Base-by-base conservation (phyloP, 306 rosid genomes). In the Fragaria ananassa region DNA sequence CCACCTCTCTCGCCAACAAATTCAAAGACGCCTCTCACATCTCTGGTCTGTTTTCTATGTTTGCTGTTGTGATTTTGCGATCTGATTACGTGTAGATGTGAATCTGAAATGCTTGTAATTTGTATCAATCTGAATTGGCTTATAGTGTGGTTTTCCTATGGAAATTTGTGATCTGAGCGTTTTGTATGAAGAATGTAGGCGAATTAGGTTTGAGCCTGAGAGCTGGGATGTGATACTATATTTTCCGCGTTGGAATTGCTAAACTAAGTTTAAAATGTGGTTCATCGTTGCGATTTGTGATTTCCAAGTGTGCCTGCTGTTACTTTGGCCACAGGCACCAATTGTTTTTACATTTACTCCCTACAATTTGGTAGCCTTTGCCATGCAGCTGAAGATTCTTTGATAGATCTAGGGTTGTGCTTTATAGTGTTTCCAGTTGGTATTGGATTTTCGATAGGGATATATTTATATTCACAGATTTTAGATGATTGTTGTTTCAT, bases 21-120 rank as follows among this genome's bases (percentile, higher is more conserved):
- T 81, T 91, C 88, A 92, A 96, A 81, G 88, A 92, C 83, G 57
- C 93, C 11, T 74, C 93, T 73, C 97, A 89, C 77, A 34, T 92
- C 64, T 91, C 99, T 11, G 97, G 99, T 95, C 85, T 49, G 77
- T 76, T 80, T 74, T 50, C 37, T 42, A 21, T 12, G 35, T 69
- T 2, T 17, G 3, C 25, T 66, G 13, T 49, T 34, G 41, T 21
- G 46, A 57, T 67, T 57, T 41, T 72, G 54, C 65, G 84, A 90
- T 90, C 90, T 83, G 73, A 68, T 54, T 58, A 49, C 68, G 3
- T 62, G 56, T 61, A 60, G 5, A 74, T 75, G 53, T 63, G 56
- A 56, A 39, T 39, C 21, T 54, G 68, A 11, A 53, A 25, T 15
- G 68, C 39, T 27, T 54, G 45, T 68, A 7, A 19, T 19, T 13